These are phyloP conservation scores for Poterioochromonas sp. DNA, from an alignment of 352 stramenopile species.

Conservation along the genomic window DNA sequence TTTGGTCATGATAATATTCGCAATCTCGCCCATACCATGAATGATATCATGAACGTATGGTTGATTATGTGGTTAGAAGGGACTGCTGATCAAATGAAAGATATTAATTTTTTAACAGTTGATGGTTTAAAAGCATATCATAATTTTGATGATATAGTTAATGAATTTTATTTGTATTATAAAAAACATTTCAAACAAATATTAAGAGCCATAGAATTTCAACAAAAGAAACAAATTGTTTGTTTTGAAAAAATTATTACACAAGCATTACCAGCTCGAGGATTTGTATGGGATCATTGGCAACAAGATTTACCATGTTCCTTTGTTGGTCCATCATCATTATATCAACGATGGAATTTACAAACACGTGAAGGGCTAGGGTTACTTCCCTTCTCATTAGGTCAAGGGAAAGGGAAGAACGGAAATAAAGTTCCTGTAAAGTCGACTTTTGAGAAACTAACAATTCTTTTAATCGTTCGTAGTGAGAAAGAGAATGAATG, in stretches of 20 bases:
- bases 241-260: constrained; percentile 28
- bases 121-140: background rate
- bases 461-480: constrained; percentile 1
- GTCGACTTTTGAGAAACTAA: background rate
- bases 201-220: background rate
- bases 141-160: constrained; percentile 18
- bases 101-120: constrained; percentile 2
- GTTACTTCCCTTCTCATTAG: too few species aligned
- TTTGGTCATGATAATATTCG: constrained; percentile 13
- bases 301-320: constrained; percentile 14
- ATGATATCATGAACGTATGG: constrained; percentile 28
- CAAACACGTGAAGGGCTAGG: too few species aligned
- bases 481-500: background rate
- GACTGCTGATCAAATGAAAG: background rate
- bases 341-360: constrained; percentile 27
- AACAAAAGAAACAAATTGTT: background rate
- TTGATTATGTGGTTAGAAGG: background rate
- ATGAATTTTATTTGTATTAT: constrained; percentile 3
- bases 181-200: constrained; percentile 1
- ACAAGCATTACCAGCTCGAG: background rate
- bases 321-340: constrained; percentile 11
- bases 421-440: constrained; percentile 1
- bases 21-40: constrained; percentile 12
- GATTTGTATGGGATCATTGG: constrained; percentile 27
- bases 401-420: too few species aligned